A percentile compares a stretch with the other conserved stretches of the same genome.
These are phyloP conservation scores for Phytophthora ohioensis DNA, from an alignment of 352 stramenopile genomes.

Conservation along the genomic window DNA sequence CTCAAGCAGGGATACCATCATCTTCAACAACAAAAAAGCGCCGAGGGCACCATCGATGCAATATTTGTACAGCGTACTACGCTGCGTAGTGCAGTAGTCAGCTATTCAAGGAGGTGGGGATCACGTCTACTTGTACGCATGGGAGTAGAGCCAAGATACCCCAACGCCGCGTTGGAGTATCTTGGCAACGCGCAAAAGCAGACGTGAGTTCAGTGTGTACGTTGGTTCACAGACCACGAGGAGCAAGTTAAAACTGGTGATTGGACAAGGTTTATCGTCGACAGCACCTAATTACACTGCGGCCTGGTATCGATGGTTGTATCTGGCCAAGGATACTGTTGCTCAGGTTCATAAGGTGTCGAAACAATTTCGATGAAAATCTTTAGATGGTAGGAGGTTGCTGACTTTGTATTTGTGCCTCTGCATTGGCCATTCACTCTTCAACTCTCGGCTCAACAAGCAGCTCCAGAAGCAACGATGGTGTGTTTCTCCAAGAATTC, in stretches of 20 bases:
- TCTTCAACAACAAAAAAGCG: no score
- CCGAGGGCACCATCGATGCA: conserved; percentile 52
- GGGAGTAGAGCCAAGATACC: conserved; percentile 24
- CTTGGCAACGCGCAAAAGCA: no score
- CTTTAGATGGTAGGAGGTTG: neutral
- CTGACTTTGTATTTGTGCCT: neutral
- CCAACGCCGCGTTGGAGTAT: no score
- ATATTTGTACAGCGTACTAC: conserved; percentile 47
- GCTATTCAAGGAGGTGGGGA: conserved; percentile 27
- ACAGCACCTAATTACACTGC: conserved; percentile 9
- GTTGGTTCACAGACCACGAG: neutral
- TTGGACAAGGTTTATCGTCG: neutral
- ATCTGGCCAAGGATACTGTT: conserved; percentile 5
- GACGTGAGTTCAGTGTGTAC: neutral
- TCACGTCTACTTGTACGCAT: conserved; percentile 40
- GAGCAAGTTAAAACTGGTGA: conserved; percentile 9
- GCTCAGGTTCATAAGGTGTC: conserved; percentile 10
- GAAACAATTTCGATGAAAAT: neutral
- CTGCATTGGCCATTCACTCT: conserved; percentile 12
- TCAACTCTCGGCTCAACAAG: conserved; percentile 13
- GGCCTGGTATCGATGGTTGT: neutral
- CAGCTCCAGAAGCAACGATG: conserved; percentile 21
- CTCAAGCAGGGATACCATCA: conserved; percentile 22
- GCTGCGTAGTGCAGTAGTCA: conserved; percentile 42
- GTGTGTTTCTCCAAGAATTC: conserved; percentile 16